Evolutionary conservation across 208 protist genomes (phyloP), one percentile per base, ranked within the genome.

Genomic region (Crithidia sp.): DNA sequence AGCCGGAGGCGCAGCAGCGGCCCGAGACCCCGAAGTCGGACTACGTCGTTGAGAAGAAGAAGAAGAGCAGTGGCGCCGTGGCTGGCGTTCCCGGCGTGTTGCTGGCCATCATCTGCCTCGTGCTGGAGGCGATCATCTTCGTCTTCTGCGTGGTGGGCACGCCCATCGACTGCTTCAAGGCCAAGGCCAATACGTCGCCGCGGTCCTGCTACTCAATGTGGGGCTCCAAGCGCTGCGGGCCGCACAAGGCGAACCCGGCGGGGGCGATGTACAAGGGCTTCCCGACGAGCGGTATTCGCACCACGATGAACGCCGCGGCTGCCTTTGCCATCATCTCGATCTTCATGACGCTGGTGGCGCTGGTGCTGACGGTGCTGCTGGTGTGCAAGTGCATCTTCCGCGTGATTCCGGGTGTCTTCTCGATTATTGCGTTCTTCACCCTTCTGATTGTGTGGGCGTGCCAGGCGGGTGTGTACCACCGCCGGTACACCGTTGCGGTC

Each of bases 281-380:
- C 62, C 49, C 67, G 17, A 74, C 68, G 62, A 55, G 0, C 7
- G n/a, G 16, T 19, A 65, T 71, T 0, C 62, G 75, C 41, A 47
- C 50, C 7, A 75, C 67, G 7, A 85, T 85, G 80, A 67, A 58
- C 44, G 65, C 68, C 8, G 84, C 74, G 5, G 67, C 68, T 37
- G 73, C 73, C 66, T 88, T 85, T 60, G 52, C 76, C 49, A 81
- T 85, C 54, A 71, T 88, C 60, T 77, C 80, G 49, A 88, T 86
- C 55, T 71, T 83, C 54, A 36, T 83, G 12, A 67, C 81, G 36
- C 66, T 82, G 2, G 14, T 83, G 16, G 17, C 73, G 43, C 40
- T 76, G 37, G 40, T 79, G 16, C 14, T 79, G 64, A 60, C 67
- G 41, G 39, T 76, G 9, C 47, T 82, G 66, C 61, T 69, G 8